phyloP scores from a whole-genome alignment of 768 basidiomycete genomes.

The Mrakia hoshinonis region DNA sequence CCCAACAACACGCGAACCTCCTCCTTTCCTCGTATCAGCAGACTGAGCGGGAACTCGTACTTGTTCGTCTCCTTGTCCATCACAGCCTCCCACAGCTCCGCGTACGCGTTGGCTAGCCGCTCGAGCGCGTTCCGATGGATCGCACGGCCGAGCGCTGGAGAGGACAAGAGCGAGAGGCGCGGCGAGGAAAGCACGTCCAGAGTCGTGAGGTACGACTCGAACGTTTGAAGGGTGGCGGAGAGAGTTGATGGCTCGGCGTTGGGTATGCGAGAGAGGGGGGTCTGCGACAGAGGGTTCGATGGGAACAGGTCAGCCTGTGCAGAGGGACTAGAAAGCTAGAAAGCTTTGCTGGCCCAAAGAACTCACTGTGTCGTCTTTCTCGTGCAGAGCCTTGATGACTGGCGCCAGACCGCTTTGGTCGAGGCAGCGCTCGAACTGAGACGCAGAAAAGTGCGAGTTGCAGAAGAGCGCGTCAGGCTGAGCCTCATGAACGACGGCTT shows the following conservation, averaged over 20 bases:
- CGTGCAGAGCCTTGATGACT: constrained; percentile 41
- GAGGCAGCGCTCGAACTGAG: constrained; percentile 42
- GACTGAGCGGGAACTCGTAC: constrained; percentile 84
- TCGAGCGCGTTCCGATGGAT: constrained; percentile 70
- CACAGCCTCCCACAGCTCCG: constrained; percentile 64
- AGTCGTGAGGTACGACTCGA: constrained; percentile 77
- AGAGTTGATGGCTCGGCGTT: constrained; percentile 57
- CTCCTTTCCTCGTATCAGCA: constrained; percentile 44
- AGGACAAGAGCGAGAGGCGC: constrained; percentile 63
- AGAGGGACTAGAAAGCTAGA: background rate
- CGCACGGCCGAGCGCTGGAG: constrained; percentile 54
- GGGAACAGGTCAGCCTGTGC: background rate
- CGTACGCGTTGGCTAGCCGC: constrained; percentile 62
- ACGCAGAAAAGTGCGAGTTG: background rate
- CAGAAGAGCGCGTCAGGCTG: background rate
- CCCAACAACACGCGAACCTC: constrained; percentile 27
- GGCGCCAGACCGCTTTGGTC: constrained; percentile 44
- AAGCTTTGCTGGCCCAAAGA: too few relatives aligned
- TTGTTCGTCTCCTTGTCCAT: constrained; percentile 57
- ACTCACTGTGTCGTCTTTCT: constrained; percentile 41
- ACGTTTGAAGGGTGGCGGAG: constrained; percentile 52
- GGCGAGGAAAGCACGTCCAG: constrained; percentile 67
- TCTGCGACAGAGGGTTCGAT: constrained; percentile 42
- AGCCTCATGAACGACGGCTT: too few relatives aligned
- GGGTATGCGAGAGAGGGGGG: constrained; percentile 68